phyloP scores from a whole-genome alignment of 2,329 filamentous ascomycete genomes.

The Cladorrhinum sp. region DNA sequence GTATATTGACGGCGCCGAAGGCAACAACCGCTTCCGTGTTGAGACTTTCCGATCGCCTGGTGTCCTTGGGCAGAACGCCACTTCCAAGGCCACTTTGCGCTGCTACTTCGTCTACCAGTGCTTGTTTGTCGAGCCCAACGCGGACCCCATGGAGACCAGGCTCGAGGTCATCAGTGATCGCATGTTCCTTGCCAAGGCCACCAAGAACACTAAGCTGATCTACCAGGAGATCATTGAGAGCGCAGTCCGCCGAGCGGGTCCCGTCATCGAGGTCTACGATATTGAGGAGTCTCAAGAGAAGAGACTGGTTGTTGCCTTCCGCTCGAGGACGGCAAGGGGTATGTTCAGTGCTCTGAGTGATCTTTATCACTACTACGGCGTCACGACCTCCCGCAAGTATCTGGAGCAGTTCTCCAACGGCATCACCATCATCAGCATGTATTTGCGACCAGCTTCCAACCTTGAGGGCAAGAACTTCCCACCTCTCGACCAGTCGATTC shows the following conservation, averaged over 20 bases:
- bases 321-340: constrained; percentile 84
- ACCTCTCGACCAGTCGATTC: constrained; percentile 88
- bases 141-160: constrained; percentile 74
- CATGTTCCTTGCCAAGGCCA: constrained; percentile 93
- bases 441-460: constrained; percentile 71
- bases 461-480: constrained; percentile 56
- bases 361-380: constrained; percentile 96
- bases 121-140: constrained; percentile 75
- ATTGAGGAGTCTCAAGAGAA: constrained; percentile 90
- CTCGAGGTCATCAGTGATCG: constrained; percentile 90
- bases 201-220: constrained; percentile 89
- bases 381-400: constrained; percentile 95
- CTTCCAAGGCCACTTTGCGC: constrained; percentile 77
- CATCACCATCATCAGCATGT: constrained; percentile 94
- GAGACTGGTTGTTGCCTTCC: constrained; percentile 90
- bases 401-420: constrained; percentile 99
- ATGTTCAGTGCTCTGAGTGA: constrained; percentile 94
- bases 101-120: constrained; percentile 99
- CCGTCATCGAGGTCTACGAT: constrained; percentile 97
- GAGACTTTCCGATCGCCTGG: constrained; percentile 95
- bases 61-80: constrained; percentile 63
- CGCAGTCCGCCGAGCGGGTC: constrained; percentile 79
- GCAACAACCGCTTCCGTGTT: constrained; percentile 77
- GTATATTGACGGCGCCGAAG: constrained; percentile 79
- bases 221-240: constrained; percentile 92